phyloP scores from a whole-genome alignment of 129 eudicot genomes.

The Saussurea involucrata region DNA sequence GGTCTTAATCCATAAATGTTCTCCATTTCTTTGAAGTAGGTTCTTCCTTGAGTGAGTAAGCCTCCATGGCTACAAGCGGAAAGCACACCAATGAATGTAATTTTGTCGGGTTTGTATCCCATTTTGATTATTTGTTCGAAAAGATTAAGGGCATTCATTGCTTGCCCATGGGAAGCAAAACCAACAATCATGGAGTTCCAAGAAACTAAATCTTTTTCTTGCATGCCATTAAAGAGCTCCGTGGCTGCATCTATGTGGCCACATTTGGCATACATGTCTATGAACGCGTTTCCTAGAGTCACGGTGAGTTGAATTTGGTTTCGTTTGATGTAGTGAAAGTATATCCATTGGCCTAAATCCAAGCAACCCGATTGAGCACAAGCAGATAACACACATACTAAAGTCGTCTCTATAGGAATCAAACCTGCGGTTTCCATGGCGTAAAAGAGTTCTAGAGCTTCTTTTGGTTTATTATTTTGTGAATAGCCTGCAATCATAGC shows the following conservation, averaged over 20 bases:
- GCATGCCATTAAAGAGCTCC: constrained; percentile 47
- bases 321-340: constrained; percentile 44
- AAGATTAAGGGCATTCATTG: constrained; percentile 36
- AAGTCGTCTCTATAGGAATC: constrained; percentile 49
- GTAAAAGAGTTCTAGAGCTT: constrained; percentile 54
- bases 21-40: constrained; percentile 51
- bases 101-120: constrained; percentile 51
- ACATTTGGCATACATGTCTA: constrained; percentile 83
- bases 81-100: constrained; percentile 51
- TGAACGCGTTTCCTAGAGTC: constrained; percentile 60
- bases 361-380: constrained; percentile 62
- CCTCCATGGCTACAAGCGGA: constrained; percentile 68
- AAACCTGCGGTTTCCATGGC: constrained; percentile 55
- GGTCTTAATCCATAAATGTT: constrained; percentile 46
- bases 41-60: constrained; percentile 51
- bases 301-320: constrained; percentile 38
- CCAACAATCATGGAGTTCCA: constrained; percentile 64
- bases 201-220: constrained; percentile 40
- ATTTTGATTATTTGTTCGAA: constrained; percentile 39
- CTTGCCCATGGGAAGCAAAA: constrained; percentile 61
- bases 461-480: constrained; percentile 41
- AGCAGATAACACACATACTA: constrained; percentile 60
- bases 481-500: constrained; percentile 59
- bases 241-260: constrained; percentile 52
- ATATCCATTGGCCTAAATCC: constrained; percentile 76